phyloP scores from a whole-genome alignment of 768 basidiomycete species.

The Pleurotus giganteus region DNA sequence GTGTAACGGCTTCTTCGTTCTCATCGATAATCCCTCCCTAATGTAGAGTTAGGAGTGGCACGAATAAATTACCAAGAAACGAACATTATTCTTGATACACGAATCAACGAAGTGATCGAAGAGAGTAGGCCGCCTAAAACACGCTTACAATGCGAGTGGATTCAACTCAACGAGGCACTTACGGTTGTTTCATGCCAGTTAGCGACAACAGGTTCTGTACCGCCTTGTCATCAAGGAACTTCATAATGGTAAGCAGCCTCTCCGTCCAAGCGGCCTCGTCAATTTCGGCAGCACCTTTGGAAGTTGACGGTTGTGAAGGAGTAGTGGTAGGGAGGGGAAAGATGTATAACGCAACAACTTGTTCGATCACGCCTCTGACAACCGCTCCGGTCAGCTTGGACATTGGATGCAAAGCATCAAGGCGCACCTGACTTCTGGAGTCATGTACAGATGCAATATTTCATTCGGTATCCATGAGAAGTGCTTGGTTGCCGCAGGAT shows the following conservation, averaged over 20 bases:
- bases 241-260: slow-evolving; percentile 70
- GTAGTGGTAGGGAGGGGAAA: slow-evolving; percentile 69
- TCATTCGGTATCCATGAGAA: slow-evolving; percentile 92
- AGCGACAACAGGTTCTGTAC: slow-evolving; percentile 57
- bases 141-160: slow-evolving; percentile 1
- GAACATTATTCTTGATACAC: slow-evolving; percentile 83
- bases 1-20: slow-evolving; percentile 62
- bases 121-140: slow-evolving; percentile 58
- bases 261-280: slow-evolving; percentile 90
- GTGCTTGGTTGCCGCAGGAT: slow-evolving; percentile 66
- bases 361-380: slow-evolving; percentile 58
- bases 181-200: slow-evolving; percentile 65
- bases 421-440: slow-evolving; percentile 57
- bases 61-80: slow-evolving; percentile 24
- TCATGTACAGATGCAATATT: slow-evolving; percentile 58
- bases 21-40: slow-evolving; percentile 92
- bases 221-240: slow-evolving; percentile 58
- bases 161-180: slow-evolving; percentile 24
- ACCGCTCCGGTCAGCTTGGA: not conserved
- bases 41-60: not conserved
- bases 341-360: slow-evolving; percentile 69
- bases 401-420: not conserved
- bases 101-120: slow-evolving; percentile 69
- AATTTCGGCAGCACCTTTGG: slow-evolving; percentile 48
- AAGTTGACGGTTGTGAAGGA: slow-evolving; percentile 29